These are phyloP conservation scores for Rhynchospora pubera DNA, from an alignment of 176 grass and related monocot genomes.

Conservation along the genomic window DNA sequence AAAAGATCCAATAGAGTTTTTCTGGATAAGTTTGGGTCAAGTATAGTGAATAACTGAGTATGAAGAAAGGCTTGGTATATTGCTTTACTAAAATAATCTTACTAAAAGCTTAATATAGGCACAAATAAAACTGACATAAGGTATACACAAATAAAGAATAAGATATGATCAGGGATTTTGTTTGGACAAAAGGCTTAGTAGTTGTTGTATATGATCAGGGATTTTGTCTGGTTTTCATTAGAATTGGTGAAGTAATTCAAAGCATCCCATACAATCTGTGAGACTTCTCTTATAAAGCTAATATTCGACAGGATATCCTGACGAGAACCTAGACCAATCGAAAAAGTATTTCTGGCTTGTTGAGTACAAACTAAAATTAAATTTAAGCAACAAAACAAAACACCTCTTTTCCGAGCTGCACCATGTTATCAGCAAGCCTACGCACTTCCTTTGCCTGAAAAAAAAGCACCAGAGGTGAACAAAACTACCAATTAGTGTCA, in stretches of 20 bases:
- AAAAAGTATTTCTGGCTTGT: background rate
- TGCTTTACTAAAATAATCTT: background rate
- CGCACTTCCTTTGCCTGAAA: slow-evolving; percentile 88
- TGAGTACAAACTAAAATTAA: background rate
- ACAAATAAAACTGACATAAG: background rate
- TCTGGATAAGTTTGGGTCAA: background rate
- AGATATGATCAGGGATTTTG: background rate
- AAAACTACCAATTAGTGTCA: background rate
- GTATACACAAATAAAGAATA: background rate
- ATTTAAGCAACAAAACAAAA: background rate
- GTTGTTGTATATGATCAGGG: background rate
- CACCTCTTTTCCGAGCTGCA: slow-evolving; percentile 91
- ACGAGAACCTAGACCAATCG: background rate
- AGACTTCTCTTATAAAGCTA: background rate
- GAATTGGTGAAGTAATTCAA: background rate
- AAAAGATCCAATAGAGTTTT: background rate
- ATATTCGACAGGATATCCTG: background rate
- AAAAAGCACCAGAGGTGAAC: background rate
- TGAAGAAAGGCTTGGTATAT: background rate
- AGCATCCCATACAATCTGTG: background rate
- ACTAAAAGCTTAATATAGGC: background rate
- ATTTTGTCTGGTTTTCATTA: background rate
- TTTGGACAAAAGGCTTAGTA: background rate
- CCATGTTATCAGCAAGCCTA: slow-evolving; percentile 88
- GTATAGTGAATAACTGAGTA: background rate